phyloP scores from a whole-genome alignment of 2,329 filamentous ascomycete genomes.

The Macrophomina tecta region DNA sequence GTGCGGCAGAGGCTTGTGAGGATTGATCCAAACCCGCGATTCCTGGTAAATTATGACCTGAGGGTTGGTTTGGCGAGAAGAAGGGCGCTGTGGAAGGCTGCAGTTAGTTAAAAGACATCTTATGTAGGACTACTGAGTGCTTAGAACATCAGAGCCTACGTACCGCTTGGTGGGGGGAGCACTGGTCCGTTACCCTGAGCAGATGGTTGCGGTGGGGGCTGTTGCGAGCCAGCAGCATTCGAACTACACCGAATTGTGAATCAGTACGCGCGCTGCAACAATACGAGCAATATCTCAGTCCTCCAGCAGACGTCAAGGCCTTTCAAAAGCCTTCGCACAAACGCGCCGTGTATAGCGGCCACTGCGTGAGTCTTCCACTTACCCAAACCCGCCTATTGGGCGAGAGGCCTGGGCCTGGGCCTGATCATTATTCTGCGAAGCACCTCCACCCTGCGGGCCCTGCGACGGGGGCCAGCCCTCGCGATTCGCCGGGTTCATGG shows the following conservation, averaged over 20 bases:
- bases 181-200: slow-evolving; percentile 45
- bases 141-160: slow-evolving; percentile 19
- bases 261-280: slow-evolving; percentile 10
- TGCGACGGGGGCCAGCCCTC: slow-evolving; percentile 53
- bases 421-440: slow-evolving; percentile 49
- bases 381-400: slow-evolving; percentile 46
- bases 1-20: slow-evolving; percentile 49
- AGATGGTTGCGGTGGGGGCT: slow-evolving; percentile 42
- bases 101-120: neutral
- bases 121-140: neutral
- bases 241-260: slow-evolving; percentile 32
- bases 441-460: slow-evolving; percentile 54
- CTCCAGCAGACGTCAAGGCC: neutral
- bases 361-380: neutral
- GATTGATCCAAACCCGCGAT: slow-evolving; percentile 52
- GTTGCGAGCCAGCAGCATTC: slow-evolving; percentile 40
- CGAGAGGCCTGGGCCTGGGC: slow-evolving; percentile 41
- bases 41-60: slow-evolving; percentile 52
- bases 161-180: slow-evolving; percentile 49
- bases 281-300: neutral
- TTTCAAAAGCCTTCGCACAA: neutral
- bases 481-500: slow-evolving; percentile 49
- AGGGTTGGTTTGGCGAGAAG: slow-evolving; percentile 48
- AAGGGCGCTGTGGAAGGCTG: slow-evolving; percentile 39
- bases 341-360: slow-evolving; percentile 6